phyloP scores from a whole-genome alignment of 1,139 yeast species.

The Kodamaea sp. region DNA sequence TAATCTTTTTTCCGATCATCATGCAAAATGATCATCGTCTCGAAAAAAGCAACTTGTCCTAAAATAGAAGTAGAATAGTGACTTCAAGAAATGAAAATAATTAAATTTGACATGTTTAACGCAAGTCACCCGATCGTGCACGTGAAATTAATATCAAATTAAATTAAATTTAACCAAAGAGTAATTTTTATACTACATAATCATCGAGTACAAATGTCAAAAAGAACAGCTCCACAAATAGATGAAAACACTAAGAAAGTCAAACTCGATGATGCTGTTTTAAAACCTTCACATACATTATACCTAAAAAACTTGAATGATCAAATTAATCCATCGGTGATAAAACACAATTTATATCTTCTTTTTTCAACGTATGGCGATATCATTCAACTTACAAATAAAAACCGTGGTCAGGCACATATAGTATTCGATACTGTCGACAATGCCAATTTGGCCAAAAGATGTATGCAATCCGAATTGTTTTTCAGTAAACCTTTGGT shows the following conservation, averaged over 20 bases:
- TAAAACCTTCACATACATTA: constrained; percentile 44
- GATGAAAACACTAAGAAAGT: constrained; percentile 7
- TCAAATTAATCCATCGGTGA: constrained; percentile 43
- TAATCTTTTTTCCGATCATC: no score
- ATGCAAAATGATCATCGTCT: no score
- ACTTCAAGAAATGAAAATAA: no score
- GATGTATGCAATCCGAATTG: constrained; percentile 42
- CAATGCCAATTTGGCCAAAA: constrained; percentile 53
- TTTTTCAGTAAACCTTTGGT: constrained; percentile 57
- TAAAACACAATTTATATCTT: constrained; percentile 56
- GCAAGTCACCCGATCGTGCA: no score
- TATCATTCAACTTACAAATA: constrained; percentile 48
- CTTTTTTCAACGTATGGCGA: constrained; percentile 69
- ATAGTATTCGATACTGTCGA: constrained; percentile 48
- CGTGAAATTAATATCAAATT: no score
- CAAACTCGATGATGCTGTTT: constrained; percentile 12
- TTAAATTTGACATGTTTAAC: no score
- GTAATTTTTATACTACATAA: no score
- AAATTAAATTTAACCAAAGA: no score
- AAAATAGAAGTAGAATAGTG: no score
- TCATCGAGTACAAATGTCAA: no score
- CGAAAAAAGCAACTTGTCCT: no score
- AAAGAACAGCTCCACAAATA: no score
- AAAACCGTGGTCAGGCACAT: constrained; percentile 78
- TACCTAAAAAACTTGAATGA: constrained; percentile 68